Conservation (phyloP, 2,329 filamentous ascomycete genomes). For the Xylaria sp. region DNA sequence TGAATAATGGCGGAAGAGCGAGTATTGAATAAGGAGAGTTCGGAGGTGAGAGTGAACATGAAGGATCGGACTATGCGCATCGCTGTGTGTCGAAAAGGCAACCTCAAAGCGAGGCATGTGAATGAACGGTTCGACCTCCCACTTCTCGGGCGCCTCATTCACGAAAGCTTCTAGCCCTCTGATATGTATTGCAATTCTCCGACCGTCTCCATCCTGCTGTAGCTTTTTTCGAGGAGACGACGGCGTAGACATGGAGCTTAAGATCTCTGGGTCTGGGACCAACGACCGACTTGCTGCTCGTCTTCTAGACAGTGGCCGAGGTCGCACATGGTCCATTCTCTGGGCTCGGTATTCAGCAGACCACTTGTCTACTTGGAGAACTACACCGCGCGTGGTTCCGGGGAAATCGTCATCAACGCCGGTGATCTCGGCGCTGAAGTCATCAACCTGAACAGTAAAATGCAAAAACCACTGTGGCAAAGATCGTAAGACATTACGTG, state of each 20-base stretch:
- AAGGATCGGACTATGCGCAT: conserved; percentile 86
- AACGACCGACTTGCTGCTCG: conserved; percentile 79
- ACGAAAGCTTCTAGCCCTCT: conserved; percentile 90
- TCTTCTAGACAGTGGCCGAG: conserved; percentile 68
- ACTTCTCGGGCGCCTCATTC: conserved; percentile 84
- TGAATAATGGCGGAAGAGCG: conserved; percentile 91
- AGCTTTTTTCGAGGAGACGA: conserved; percentile 63
- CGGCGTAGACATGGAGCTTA: conserved; percentile 61
- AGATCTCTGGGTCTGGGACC: conserved; percentile 73
- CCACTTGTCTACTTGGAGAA: conserved; percentile 87
- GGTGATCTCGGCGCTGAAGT: conserved; percentile 90
- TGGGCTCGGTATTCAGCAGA: conserved; percentile 89
- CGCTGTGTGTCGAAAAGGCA: conserved; percentile 83
- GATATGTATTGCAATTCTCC: conserved; percentile 81
- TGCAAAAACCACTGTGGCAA: conserved; percentile 87
- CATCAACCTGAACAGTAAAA: conserved; percentile 84
- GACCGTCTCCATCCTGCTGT: conserved; percentile 74
- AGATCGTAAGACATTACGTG: conserved; percentile 77
- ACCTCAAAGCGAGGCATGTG: conserved; percentile 88
- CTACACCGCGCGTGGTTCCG: conserved; percentile 81
- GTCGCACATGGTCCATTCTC: conserved; percentile 71
- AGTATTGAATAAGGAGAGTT: conserved; percentile 86
- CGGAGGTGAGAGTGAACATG: conserved; percentile 85
- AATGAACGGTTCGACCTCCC: conserved; percentile 87
- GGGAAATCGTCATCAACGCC: conserved; percentile 88